A percentile compares a stretch with the other conserved stretches of the same genome.
Conservation (phyloP, 2,329 filamentous ascomycete genomes). For the Falciphora oryzae region DNA sequence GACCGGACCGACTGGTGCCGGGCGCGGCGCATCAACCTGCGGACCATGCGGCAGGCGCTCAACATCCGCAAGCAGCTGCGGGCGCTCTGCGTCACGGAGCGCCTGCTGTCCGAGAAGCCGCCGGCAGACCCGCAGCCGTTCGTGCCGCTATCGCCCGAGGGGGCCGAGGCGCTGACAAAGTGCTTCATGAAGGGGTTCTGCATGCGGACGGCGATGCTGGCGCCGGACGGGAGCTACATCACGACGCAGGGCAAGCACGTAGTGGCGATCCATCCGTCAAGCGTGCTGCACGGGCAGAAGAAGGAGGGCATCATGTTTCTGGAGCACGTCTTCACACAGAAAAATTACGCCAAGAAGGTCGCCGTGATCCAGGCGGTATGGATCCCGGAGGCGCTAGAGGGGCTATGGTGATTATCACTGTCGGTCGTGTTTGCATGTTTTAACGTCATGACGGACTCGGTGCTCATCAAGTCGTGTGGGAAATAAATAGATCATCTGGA, state of each 20-base stretch:
- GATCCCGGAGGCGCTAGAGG: conserved; percentile 46
- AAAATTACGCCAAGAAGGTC: conserved; percentile 62
- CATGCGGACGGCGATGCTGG: conserved; percentile 53
- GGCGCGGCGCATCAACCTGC: conserved; percentile 47
- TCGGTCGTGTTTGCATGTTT: too few relatives aligned
- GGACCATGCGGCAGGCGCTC: conserved; percentile 58
- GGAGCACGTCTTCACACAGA: conserved; percentile 60
- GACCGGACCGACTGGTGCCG: conserved; percentile 54
- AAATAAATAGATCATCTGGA: too few relatives aligned
- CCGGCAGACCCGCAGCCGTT: conserved; percentile 51
- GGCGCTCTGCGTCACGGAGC: conserved; percentile 46
- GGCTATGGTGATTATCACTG: background rate
- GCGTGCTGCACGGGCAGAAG: conserved; percentile 56
- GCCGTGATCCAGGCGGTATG: conserved; percentile 55
- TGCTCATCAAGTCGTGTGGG: too few relatives aligned
- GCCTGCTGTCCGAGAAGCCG: conserved; percentile 40
- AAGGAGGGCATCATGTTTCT: conserved; percentile 64
- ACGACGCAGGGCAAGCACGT: conserved; percentile 54
- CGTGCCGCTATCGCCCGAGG: conserved; percentile 46
- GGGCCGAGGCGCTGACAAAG: conserved; percentile 47
- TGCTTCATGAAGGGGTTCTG: conserved; percentile 60
- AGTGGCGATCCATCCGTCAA: conserved; percentile 58
- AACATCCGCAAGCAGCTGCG: conserved; percentile 58
- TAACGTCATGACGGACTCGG: too few relatives aligned
- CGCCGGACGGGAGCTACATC: conserved; percentile 55